Conservation (phyloP, 2,329 filamentous ascomycete species). For the Hypoxylon sp. region DNA sequence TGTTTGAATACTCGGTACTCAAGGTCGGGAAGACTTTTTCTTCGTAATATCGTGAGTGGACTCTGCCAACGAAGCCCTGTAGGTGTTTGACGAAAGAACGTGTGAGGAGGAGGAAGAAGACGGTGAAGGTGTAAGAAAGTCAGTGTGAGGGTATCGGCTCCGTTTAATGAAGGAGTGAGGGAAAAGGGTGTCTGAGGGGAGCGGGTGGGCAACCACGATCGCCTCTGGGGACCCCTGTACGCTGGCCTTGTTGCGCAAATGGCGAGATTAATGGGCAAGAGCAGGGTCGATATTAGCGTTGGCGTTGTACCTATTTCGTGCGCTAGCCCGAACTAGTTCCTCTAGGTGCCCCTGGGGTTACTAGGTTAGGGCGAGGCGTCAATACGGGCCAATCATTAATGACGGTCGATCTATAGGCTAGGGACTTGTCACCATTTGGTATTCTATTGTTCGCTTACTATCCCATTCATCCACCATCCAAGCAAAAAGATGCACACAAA, state of each 20-base stretch:
- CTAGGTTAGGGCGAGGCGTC: slow-evolving; percentile 22
- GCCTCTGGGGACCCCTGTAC: slow-evolving; percentile 24
- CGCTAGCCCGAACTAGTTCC: slow-evolving; percentile 17
- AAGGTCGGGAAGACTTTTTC: slow-evolving; percentile 25
- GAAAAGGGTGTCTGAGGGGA: slow-evolving; percentile 34
- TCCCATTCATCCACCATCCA: too few relatives aligned
- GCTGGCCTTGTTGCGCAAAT: slow-evolving; percentile 12
- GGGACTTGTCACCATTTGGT: slow-evolving; percentile 14
- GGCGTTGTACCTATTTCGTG: slow-evolving; percentile 24
- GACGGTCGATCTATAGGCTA: slow-evolving; percentile 13
- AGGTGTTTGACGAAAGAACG: slow-evolving; percentile 33
- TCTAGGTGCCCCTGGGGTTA: slow-evolving; percentile 16
- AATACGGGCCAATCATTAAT: slow-evolving; percentile 29
- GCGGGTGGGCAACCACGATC: slow-evolving; percentile 29
- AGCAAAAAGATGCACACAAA: too few relatives aligned
- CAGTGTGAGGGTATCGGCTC: slow-evolving; percentile 29
- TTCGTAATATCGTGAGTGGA: slow-evolving; percentile 43
- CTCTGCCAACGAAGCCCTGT: slow-evolving; percentile 48
- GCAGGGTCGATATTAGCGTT: slow-evolving; percentile 31
- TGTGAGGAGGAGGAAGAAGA: slow-evolving; percentile 17
- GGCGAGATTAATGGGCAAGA: slow-evolving; percentile 22
- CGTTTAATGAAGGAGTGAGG: slow-evolving; percentile 39
- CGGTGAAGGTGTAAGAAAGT: slow-evolving; percentile 21
- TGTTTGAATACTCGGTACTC: slow-evolving; percentile 45
- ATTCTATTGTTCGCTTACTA: slow-evolving; percentile 7